Conservation (phyloP, 2,329 filamentous ascomycete genomes). For the Penicillium vulpinum region DNA sequence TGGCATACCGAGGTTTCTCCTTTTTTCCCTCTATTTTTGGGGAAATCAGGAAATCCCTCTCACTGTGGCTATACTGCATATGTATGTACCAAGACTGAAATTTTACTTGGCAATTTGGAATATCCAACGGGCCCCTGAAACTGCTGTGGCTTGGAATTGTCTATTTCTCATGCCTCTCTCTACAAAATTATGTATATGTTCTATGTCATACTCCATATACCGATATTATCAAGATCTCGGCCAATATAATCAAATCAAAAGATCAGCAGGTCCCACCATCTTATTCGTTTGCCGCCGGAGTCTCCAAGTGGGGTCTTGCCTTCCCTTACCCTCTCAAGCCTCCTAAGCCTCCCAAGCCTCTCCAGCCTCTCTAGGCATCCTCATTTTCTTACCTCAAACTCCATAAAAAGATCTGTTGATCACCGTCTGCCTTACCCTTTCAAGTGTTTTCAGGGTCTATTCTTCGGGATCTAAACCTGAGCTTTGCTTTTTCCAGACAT, state of each 20-base stretch:
- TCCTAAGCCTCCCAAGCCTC: too few relatives aligned
- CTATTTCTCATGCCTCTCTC: too few relatives aligned
- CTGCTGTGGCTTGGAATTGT: too few relatives aligned
- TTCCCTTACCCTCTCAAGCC: too few relatives aligned
- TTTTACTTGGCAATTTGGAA: too few relatives aligned
- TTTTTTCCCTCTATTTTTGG: slow-evolving; percentile 3
- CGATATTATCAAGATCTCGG: background rate
- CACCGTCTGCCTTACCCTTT: background rate
- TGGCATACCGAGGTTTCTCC: background rate
- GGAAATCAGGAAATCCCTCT: too few relatives aligned
- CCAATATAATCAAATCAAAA: slow-evolving; percentile 2
- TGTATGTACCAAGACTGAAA: too few relatives aligned
- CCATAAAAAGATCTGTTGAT: too few relatives aligned
- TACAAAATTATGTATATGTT: too few relatives aligned
- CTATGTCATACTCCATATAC: too few relatives aligned
- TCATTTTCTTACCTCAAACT: slow-evolving; percentile 6
- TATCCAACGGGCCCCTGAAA: too few relatives aligned
- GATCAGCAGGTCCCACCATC: slow-evolving; percentile 24
- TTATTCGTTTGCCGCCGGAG: slow-evolving; percentile 1
- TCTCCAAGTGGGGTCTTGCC: background rate
- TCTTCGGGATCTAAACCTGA: slow-evolving; percentile 1
- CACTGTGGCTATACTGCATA: too few relatives aligned
- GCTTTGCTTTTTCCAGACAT: background rate
- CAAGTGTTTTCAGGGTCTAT: background rate
- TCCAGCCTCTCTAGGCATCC: slow-evolving; percentile 12